A percentile compares a stretch with the other conserved stretches of the same genome.
Evolutionary conservation across 495 filamentous ascomycete species (phyloP).

Genomic region (Staphylotrichum tortipilum): DNA sequence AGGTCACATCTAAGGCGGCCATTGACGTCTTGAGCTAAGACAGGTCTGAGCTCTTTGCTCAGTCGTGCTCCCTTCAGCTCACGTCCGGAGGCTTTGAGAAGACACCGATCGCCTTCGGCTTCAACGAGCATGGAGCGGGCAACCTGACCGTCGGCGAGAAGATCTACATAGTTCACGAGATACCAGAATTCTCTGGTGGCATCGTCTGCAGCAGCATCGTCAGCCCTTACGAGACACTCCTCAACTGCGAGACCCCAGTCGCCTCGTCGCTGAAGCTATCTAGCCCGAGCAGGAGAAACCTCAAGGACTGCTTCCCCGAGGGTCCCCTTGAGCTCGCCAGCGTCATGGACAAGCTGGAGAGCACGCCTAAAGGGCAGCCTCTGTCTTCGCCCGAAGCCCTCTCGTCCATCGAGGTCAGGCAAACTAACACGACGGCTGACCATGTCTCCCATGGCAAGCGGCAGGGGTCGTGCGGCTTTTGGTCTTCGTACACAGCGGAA

Average conservation of each 20-base stretch:
- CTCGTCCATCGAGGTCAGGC: neutral
- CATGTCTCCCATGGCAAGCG: neutral
- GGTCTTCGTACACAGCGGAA: neutral
- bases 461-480: neutral
- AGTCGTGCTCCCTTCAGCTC: neutral
- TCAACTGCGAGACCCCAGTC: neutral
- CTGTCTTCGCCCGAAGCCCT: neutral
- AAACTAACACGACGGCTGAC: too few relatives aligned
- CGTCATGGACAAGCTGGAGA: neutral
- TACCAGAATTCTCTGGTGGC: neutral
- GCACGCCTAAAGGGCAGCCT: neutral
- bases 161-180: neutral
- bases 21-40: constrained; percentile 1
- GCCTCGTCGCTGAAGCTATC: neutral
- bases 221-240: neutral
- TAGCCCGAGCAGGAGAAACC: neutral
- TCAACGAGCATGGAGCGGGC: neutral
- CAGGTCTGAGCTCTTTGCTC: neutral
- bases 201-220: neutral
- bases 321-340: neutral
- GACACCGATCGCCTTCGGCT: neutral
- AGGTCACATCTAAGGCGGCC: neutral
- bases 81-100: neutral
- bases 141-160: neutral
- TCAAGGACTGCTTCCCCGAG: neutral